These are phyloP conservation scores for Pseudotsuga menziesii DNA, from an alignment of 75 land plant species.

Conservation along the genomic window DNA sequence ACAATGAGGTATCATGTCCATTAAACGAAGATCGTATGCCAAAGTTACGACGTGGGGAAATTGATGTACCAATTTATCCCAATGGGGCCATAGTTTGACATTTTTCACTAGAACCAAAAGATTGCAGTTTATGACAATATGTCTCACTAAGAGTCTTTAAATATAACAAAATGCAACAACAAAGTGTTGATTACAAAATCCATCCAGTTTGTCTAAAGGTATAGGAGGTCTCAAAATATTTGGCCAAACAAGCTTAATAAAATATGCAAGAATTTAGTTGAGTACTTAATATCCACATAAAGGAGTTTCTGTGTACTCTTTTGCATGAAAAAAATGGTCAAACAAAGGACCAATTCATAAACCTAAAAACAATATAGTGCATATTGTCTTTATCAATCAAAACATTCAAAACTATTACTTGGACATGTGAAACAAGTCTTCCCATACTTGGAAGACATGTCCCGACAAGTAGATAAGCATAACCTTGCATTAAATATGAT, in stretches of 20 bases:
- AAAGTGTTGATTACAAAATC: neutral
- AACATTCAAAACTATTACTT: conserved; percentile 88
- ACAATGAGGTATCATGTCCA: no score
- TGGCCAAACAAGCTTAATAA: neutral
- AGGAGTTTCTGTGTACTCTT: conserved; percentile 22
- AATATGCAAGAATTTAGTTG: neutral
- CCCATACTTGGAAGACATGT: no score
- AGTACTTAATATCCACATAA: neutral
- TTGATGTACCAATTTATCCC: no score
- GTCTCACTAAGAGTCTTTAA: neutral
- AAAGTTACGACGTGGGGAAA: no score
- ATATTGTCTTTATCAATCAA: conserved; percentile 52
- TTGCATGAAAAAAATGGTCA: conserved; percentile 32
- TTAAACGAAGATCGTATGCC: no score
- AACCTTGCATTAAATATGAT: no score
- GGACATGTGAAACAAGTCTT: conserved; percentile 67
- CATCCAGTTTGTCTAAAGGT: neutral
- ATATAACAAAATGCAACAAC: neutral
- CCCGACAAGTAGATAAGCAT: no score
- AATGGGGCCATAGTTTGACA: no score
- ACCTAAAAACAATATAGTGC: conserved; percentile 70
- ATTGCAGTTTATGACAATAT: neutral
- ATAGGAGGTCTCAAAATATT: neutral
- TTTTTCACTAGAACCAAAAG: no score
- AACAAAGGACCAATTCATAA: conserved; percentile 80